A percentile compares a stretch with the other conserved stretches of the same genome.
These are phyloP conservation scores for Penicillium oxalicum DNA, from an alignment of 2,329 filamentous ascomycete species.

Conservation along the genomic window DNA sequence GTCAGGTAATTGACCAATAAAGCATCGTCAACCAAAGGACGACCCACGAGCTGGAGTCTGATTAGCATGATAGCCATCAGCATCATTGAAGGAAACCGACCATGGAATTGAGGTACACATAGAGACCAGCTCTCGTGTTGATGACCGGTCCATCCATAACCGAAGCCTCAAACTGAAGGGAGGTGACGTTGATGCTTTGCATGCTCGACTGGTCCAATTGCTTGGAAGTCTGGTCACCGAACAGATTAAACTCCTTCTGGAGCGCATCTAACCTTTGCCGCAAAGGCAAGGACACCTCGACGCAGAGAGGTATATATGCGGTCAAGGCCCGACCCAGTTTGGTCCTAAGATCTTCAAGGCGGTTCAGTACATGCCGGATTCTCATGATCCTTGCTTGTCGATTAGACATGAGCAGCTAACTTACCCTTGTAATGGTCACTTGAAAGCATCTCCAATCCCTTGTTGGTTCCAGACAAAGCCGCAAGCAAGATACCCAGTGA, in stretches of 20 bases:
- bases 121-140: conserved; percentile 75
- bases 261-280: conserved; percentile 35
- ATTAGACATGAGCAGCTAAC: background rate
- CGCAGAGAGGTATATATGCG: conserved; percentile 37
- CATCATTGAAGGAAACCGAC: conserved; percentile 40
- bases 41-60: conserved; percentile 61
- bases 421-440: conserved; percentile 31
- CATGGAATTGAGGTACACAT: conserved; percentile 76
- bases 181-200: conserved; percentile 39
- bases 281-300: conserved; percentile 34
- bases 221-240: conserved; percentile 38
- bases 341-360: conserved; percentile 28
- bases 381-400: background rate
- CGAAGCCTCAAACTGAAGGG: conserved; percentile 48
- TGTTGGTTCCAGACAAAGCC: conserved; percentile 33
- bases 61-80: conserved; percentile 26
- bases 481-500: conserved; percentile 39
- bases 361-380: conserved; percentile 4
- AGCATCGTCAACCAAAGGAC: conserved; percentile 76
- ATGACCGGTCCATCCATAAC: conserved; percentile 62
- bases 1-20: conserved; percentile 73
- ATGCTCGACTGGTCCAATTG: conserved; percentile 40
- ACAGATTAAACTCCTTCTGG: conserved; percentile 40
- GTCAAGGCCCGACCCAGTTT: conserved; percentile 36
- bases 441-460: conserved; percentile 34